Evolutionary conservation across 2,329 filamentous ascomycete species (phyloP), one percentile per base, ranked within the genome.

Genomic region (Diaporthe sp.): DNA sequence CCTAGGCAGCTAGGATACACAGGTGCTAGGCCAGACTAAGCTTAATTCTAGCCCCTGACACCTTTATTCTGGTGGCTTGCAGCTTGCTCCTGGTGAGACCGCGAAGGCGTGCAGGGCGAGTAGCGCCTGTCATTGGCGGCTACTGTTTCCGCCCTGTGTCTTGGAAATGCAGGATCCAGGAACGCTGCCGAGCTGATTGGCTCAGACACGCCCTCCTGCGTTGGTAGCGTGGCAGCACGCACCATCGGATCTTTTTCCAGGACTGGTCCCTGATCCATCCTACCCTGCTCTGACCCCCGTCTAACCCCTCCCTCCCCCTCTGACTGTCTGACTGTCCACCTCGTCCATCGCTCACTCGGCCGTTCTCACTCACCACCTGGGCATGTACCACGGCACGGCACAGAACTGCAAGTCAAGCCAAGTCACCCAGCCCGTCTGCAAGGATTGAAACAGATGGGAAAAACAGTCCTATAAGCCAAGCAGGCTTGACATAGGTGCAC

Each of bases 71-170:
- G 46, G 46, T 68, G 62, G 62, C 62, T 51, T 37, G 62, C 46
- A 53, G 62, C 31, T 39, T 51, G 46, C 13, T n/a, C 42, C 62
- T 51, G 62, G 62, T 39, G 46, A 42, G 49, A 69, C 65, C 13
- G 3, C 28, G 22, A 51, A 51, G 19, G 6, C 19, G 44, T 37
- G 44, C 44, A 51, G 28, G 31, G 3, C 22, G 31, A 53, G 49
- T 69, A 69, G 65, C 65, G 65, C 65, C 65, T 69, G 65, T 69
- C 65, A 69, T 69, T 69, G 65, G 65, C 65, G 65, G 65, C 65
- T 69, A 69, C 65, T 53, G 49, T 55, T 69, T 69, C 65, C 65
- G 65, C 65, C 34, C 5, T 42, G 13, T 69, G 46, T 69, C 65
- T 69, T 69, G 65, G 65, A 69, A 69, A 34, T 69, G 65, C 65